Base-by-base conservation (phyloP, 306 rosid genomes). In the Pterocarpus macrocarpus region DNA sequence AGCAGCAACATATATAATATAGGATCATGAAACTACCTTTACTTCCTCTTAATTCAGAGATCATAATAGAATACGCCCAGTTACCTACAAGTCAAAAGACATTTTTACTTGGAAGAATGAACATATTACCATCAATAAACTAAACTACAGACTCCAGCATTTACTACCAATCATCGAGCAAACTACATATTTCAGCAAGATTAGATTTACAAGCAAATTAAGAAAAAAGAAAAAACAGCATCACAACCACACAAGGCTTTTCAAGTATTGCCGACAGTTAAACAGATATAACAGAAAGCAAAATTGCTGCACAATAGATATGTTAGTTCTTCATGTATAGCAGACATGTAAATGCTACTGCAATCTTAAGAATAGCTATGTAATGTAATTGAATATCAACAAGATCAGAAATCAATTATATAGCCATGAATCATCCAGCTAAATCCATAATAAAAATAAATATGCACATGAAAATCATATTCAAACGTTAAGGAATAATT, bases 31-130 rank as follows among this genome's bases (percentile, higher is more conserved):
- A 93, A 88, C 98, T 96, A 96, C 99, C 99, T 96, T 93, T 88
- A 93, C 89, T 85, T 93, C 99, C 90, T 94, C 99, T 87, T 93
- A 92, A 89, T 93, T 96, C 99, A 96, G 99, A 91, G 99, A 95
- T 91, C 99, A 91, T 91, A 88, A 83, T 90, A 95, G 98, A 88
- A 95, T 89, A 96, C 97, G 91, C 80, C 99, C 92, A 90, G 98
- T 82, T 89, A 95, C 99, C 99, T 95, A 95, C 99, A 95, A 91
- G 94, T 88, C 94, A 96, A 90, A 96, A 93, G 94, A 93, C 85
- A 91, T 91, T 88, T 94, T 93, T 93, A 96, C 94, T 96, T 93
- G 98, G 97, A 96, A 96, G 94, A 80, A 91, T 86, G 93, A 89
- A 88, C 91, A 94, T 88, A 80, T 89, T 84, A 85, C 96, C 86